Evolutionary conservation across 2,329 filamentous ascomycete genomes (phyloP), one percentile per base, ranked within the genome.

Genomic region (Penicillium corylophilum): DNA sequence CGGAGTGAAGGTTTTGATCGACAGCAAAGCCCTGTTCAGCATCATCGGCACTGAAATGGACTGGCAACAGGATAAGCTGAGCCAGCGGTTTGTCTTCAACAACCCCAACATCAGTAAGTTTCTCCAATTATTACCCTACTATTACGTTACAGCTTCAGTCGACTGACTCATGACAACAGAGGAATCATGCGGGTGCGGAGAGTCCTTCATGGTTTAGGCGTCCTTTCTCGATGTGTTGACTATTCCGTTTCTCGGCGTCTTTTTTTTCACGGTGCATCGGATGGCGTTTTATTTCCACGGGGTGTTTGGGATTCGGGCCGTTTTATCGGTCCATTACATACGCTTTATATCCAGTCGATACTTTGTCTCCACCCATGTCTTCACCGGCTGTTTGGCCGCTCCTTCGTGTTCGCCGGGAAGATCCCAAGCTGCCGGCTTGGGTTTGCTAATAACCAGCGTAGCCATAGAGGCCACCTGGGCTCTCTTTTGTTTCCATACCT

Each of bases 1-100:
- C 65, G 94, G 93, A 0, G 93, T 99, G 51, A 93, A 89, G 74
- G 93, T 99, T 29, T 72, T 97, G 70, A 94, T 99, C 51, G 94
- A 99, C 72, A 95, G 90, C 79, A 97, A 96, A 78, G 94, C 94
- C 38, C 77, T 99, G 44, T 92, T 99, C 71, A 97, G 93, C 73
- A 97, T 99, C 48, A 96, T 99, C 64, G 94, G 94, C 5, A 96
- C 89, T 68, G 93, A 97, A 76, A 99, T 99, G 94, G 94, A 99
- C 69, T 99, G 93, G 92, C 81, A 93, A 10, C 92, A 97, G 74
- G 94, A 97, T 65, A 96, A 95, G 77, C 76, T 99, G 59, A 95
- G 88, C 71, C 83, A 92, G 73, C 82, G 89, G 59, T 99, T 99
- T 72, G 86, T 96, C 45, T 99, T 99, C 76, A 87, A 84, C 70